These are phyloP conservation scores for Linnemannia hyalina DNA, from an alignment of 192 early-diverging fungal genomes.

Conservation along the genomic window DNA sequence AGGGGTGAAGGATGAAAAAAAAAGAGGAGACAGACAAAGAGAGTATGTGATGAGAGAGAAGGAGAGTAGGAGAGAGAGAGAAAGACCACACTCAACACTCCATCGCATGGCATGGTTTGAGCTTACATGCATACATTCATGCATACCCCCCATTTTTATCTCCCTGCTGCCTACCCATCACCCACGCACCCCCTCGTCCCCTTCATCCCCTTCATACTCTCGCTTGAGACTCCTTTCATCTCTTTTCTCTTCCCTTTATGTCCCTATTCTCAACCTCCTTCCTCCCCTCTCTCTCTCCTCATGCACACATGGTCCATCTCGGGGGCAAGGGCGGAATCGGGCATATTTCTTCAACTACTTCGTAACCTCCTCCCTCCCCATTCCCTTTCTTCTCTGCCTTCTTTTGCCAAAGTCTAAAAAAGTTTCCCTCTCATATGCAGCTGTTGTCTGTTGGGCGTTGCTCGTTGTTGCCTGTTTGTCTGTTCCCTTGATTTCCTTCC, in stretches of 20 bases:
- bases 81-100: not conserved
- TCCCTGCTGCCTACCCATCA: not conserved
- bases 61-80: too few species aligned
- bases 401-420: not conserved
- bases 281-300: too few species aligned
- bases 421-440: not conserved
- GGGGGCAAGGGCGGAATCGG: not conserved
- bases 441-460: not conserved
- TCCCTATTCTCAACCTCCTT: too few species aligned
- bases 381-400: not conserved
- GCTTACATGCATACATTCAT: not conserved
- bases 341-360: not conserved
- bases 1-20: constrained; percentile 3
- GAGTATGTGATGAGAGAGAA: not conserved
- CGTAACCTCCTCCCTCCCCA: not conserved
- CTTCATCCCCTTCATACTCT: too few species aligned
- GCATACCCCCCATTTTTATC: not conserved
- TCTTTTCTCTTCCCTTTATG: not conserved
- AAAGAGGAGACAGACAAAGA: not conserved
- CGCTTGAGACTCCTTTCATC: not conserved
- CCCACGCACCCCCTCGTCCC: not conserved
- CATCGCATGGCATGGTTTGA: not conserved
- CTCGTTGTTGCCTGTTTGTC: not conserved
- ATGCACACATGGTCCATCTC: too few species aligned
- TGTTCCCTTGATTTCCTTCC: not conserved